Evolutionary conservation across 1,284 basidiomycete species (phyloP).

Genomic region (Neolentinus lepideus): DNA sequence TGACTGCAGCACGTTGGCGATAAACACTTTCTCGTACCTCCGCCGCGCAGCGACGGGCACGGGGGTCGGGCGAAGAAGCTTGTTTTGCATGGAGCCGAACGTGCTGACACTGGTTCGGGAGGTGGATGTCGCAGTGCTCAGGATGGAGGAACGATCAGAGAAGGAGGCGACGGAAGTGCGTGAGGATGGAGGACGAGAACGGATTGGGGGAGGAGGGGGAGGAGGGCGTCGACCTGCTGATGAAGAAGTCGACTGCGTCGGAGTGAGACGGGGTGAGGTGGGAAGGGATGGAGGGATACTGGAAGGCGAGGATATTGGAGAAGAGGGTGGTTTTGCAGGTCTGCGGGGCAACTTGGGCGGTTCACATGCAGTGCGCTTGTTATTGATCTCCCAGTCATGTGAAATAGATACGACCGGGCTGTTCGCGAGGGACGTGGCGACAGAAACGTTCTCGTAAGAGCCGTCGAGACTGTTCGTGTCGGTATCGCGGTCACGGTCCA

Average conservation of each 20-base stretch:
- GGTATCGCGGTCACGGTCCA: slow-evolving; percentile 36
- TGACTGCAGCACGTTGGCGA: slow-evolving; percentile 44
- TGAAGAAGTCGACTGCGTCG: slow-evolving; percentile 9
- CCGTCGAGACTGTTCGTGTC: slow-evolving; percentile 54
- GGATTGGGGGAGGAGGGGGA: slow-evolving; percentile 5
- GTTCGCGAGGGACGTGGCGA: slow-evolving; percentile 5
- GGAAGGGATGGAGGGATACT: slow-evolving; percentile 9
- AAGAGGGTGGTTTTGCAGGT: slow-evolving; percentile 20
- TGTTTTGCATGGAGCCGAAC: slow-evolving; percentile 12
- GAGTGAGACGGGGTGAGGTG: slow-evolving; percentile 15
- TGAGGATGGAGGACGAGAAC: slow-evolving; percentile 15
- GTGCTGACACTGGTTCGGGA: slow-evolving; percentile 39
- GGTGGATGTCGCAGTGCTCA: slow-evolving; percentile 40
- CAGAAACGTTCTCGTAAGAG: slow-evolving; percentile 57
- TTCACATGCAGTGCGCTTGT: slow-evolving; percentile 22
- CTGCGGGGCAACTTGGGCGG: slow-evolving; percentile 54
- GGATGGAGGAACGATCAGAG: slow-evolving; percentile 56
- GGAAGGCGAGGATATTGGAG: slow-evolving; percentile 11
- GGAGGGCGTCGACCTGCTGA: slow-evolving; percentile 9
- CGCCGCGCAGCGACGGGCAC: slow-evolving; percentile 53
- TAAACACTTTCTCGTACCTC: slow-evolving; percentile 64
- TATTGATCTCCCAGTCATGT: slow-evolving; percentile 19
- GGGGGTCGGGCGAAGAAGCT: slow-evolving; percentile 43
- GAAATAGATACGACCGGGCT: slow-evolving; percentile 20
- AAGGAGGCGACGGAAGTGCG: slow-evolving; percentile 18